Evolutionary conservation across 1,139 yeast genomes (phyloP), one percentile per base, ranked within the genome.

Genomic region (Yamadazyma friedrichii): DNA sequence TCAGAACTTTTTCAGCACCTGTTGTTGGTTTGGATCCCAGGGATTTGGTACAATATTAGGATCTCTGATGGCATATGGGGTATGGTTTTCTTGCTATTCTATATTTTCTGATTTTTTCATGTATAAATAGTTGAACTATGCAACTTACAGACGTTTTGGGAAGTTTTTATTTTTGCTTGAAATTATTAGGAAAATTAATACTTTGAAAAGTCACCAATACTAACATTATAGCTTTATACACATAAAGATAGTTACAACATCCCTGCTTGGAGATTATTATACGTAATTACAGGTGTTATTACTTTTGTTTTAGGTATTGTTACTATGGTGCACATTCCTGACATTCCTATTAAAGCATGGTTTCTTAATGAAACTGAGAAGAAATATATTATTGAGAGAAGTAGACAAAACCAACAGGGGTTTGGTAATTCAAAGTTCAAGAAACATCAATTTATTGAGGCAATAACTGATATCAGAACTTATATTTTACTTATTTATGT

Each of bases 341-440:
- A 58, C 42, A 47, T 48, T 28, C 67, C 65, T 2, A 42, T 51
- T 8, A 41, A 50, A 27, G 65, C 65, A 6, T 61, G 64, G 64
- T 62, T 56, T 37, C 61, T 78, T 36, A 62, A 62, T 11, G 70
- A 67, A 13, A 64, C 67, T 26, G 67, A 66, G 34, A 65, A 61
- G 44, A 38, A 38, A 16, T 42, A 54, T 31, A 60, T 61, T 2
- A 63, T 66, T 9, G 61, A 58, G 36, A 51, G 70, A 48, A 50
- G 58, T 38, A 55, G 61, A 48, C 42, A 42, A 2, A 62, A 60
- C 40, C 57, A 61, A 36, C 74, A 80, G 50, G 82, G 84, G 9
- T 76, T 78, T 44, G 82, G 82, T 38, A 75, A 76, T 48, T 70
- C 66, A 44, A 64, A 65, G 36, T 69, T 79, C 60, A 80, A 82